phyloP scores from a whole-genome alignment of 768 basidiomycete species.

The Tricholoma furcatifolium region DNA sequence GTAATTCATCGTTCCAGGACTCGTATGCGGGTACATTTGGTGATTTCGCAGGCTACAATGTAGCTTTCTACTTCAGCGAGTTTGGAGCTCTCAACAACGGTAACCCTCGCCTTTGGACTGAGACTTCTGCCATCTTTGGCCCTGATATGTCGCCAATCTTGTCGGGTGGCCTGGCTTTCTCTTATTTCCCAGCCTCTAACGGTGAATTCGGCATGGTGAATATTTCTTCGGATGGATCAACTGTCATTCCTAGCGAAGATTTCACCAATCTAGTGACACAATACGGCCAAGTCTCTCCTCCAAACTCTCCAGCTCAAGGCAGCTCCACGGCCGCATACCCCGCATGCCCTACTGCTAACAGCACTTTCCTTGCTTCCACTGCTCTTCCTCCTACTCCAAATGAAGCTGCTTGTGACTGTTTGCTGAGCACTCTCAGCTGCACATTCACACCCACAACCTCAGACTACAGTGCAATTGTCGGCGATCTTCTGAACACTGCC shows the following conservation, averaged over 20 bases:
- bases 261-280: conserved; percentile 64
- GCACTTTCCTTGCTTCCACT: conserved; percentile 60
- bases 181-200: conserved; percentile 82
- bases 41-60: conserved; percentile 63
- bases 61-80: conserved; percentile 89
- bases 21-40: conserved; percentile 56
- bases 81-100: conserved; percentile 65
- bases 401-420: conserved; percentile 71
- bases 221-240: conserved; percentile 60
- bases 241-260: conserved; percentile 68
- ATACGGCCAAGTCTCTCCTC: conserved; percentile 54
- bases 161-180: conserved; percentile 89
- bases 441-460: conserved; percentile 62
- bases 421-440: conserved; percentile 69
- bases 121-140: conserved; percentile 71
- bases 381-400: conserved; percentile 85
- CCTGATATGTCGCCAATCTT: conserved; percentile 75
- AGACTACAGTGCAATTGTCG: conserved; percentile 61
- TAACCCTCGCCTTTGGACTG: conserved; percentile 75
- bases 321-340: conserved; percentile 50
- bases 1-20: conserved; percentile 53
- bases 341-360: conserved; percentile 61
- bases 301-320: conserved; percentile 55
- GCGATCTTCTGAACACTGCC: conserved; percentile 59
- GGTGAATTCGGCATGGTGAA: conserved; percentile 88